Percentiles rank a stretch among this genome's conserved stretches.
phyloP scores from a whole-genome alignment of 2,329 filamentous ascomycete species.

The Cercospora brassicicola region DNA sequence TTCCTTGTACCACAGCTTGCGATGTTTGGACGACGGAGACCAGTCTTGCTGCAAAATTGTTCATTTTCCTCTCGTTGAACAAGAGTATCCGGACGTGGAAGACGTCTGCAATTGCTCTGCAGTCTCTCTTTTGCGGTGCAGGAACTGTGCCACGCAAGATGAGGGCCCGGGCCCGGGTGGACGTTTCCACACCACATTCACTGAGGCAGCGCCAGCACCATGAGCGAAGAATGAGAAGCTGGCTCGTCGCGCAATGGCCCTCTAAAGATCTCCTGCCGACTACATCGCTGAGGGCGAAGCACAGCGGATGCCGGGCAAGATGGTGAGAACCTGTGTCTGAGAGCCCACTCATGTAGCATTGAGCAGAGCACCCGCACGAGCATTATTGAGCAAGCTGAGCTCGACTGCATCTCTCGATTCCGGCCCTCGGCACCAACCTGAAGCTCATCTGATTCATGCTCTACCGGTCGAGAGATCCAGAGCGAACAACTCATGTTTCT shows the following conservation, averaged over 20 bases:
- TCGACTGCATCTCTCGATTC: neutral
- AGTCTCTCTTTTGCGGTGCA: too few relatives aligned
- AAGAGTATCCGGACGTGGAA: too few relatives aligned
- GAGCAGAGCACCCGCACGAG: neutral
- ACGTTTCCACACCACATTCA: too few relatives aligned
- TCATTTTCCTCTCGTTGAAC: too few relatives aligned
- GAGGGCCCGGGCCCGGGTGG: too few relatives aligned
- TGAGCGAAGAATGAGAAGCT: too few relatives aligned
- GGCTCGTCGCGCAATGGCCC: neutral
- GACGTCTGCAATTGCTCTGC: too few relatives aligned
- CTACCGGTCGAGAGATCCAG: neutral
- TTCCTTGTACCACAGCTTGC: too few relatives aligned
- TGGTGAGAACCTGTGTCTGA: neutral
- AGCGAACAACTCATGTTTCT: neutral
- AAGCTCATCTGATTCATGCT: neutral
- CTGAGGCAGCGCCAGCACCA: neutral
- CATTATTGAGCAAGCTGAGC: neutral
- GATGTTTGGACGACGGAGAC: too few relatives aligned
- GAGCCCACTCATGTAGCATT: neutral
- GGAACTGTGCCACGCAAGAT: too few relatives aligned
- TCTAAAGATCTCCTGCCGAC: neutral
- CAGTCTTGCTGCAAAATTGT: too few relatives aligned
- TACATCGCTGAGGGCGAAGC: neutral
- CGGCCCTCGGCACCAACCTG: neutral
- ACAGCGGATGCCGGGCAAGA: neutral